Conservation (phyloP, 176 grass and related monocot genomes). For the Zea luxurians region DNA sequence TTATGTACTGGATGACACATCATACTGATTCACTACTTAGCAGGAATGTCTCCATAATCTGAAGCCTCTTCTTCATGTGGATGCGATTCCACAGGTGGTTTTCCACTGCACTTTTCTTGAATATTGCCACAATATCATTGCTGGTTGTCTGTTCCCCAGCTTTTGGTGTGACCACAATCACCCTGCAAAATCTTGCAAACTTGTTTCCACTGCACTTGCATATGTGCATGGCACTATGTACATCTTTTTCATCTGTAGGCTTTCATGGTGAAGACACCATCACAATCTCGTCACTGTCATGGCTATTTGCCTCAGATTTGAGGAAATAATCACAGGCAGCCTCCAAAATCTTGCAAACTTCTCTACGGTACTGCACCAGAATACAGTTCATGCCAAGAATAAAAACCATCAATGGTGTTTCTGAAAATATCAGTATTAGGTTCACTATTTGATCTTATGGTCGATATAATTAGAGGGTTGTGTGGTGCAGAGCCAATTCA, state of each 20-base stretch:
- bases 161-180: slow-evolving; percentile 42
- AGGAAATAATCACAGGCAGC: slow-evolving; percentile 60
- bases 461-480: slow-evolving; percentile 18
- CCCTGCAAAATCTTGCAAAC: slow-evolving; percentile 45
- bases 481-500: slow-evolving; percentile 21
- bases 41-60: slow-evolving; percentile 15
- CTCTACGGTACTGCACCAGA: slow-evolving; percentile 77
- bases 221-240: slow-evolving; percentile 4
- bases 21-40: slow-evolving; percentile 27
- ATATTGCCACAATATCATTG: slow-evolving; percentile 19
- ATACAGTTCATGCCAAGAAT: slow-evolving; percentile 24
- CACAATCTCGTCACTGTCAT: slow-evolving; percentile 40
- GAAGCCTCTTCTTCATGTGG: slow-evolving; percentile 19
- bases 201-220: slow-evolving; percentile 52
- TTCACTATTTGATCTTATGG: slow-evolving; percentile 17
- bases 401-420: slow-evolving; percentile 39
- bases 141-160: slow-evolving; percentile 31
- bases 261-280: slow-evolving; percentile 41
- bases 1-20: background rate
- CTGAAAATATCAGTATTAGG: slow-evolving; percentile 18
- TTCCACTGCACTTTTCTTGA: slow-evolving; percentile 32
- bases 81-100: slow-evolving; percentile 11
- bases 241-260: slow-evolving; percentile 25
- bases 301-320: slow-evolving; percentile 39
- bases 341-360: slow-evolving; percentile 75